Percentiles rank a stretch among this genome's conserved stretches.
These are phyloP conservation scores for Chernovozyma sophiae-reginae DNA, from an alignment of 1,139 yeast genomes.

Conservation along the genomic window DNA sequence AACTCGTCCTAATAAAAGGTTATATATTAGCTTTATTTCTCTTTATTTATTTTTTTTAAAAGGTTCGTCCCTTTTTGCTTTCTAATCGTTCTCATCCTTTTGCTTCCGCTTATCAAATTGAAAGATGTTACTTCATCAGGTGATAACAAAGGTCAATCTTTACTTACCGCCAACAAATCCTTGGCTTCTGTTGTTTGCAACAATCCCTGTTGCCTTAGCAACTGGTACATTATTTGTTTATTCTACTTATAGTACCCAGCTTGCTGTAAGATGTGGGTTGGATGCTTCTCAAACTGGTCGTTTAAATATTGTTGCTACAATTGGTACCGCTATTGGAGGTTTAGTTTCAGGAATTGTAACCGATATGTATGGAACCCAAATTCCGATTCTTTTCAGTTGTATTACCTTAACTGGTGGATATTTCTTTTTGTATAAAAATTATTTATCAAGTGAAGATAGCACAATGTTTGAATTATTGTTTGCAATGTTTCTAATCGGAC, in stretches of 20 bases:
- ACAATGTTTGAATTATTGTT: constrained; percentile 15
- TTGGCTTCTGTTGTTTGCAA: constrained; percentile 22
- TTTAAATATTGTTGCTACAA: constrained; percentile 27
- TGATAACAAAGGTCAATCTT: constrained; percentile 15
- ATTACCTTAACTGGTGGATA: constrained; percentile 24
- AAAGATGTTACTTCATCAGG: constrained; percentile 12
- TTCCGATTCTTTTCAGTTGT: constrained; percentile 28
- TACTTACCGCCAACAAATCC: constrained; percentile 25
- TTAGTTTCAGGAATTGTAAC: constrained; percentile 29
- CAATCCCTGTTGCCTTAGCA: constrained; percentile 30
- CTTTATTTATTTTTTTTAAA: too few species aligned
- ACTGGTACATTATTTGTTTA: constrained; percentile 33
- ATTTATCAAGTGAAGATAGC: constrained; percentile 15
- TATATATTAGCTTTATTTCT: too few species aligned
- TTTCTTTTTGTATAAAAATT: constrained; percentile 22
- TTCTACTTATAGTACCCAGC: constrained; percentile 31
- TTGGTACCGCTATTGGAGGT: constrained; percentile 33
- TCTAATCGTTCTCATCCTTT: not conserved
- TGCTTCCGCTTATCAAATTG: constrained; percentile 3
- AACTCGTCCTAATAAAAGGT: too few species aligned
- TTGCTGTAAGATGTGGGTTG: constrained; percentile 27
- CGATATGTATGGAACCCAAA: constrained; percentile 31
- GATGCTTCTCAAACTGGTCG: constrained; percentile 26
- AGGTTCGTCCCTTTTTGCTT: too few species aligned
- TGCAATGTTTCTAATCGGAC: constrained; percentile 30